Evolutionary conservation across 345 rosid species (phyloP), one percentile per base, ranked within the genome.

Genomic region (Eutrema yunnanense): DNA sequence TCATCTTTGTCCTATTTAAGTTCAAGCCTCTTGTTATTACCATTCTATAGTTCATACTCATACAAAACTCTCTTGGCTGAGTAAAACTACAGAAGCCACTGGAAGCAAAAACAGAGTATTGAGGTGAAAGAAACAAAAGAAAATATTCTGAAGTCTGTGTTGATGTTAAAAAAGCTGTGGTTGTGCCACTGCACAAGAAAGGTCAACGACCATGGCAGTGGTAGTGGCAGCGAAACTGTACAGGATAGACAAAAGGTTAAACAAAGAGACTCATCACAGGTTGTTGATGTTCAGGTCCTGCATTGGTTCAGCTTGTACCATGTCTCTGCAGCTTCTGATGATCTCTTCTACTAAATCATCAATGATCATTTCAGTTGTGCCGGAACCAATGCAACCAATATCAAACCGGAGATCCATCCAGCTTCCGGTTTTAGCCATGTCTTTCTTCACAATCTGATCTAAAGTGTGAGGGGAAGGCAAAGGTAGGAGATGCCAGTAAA

Each of bases 351-450:
- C 66, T 77, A 94, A 66, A 50, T 86, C 96, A 55, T 84, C 81
- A 6, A 94, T 82, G 65, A 94, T 88, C 67, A 71, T 75, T 69
- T 89, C 89, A 63, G 85, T 78, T 47, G 86, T 79, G 44, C 83
- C 79, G 44, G 79, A 7, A 36, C 83, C 79, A 54, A 89, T 75
- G 33, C 77, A 69, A 72, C 85, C 89, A 1, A 77, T 50, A 14
- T 88, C 92, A 44, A 47, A 73, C 32, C 79, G 80, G 53, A 86
- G 87, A 81, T 88, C 88, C 96, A 91, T 88, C 98, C 97, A 94
- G 14, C 82, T 74, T 70, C 88, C 86, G 19, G 70, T 64, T 73
- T 76, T 87, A 5, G 86, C 82, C 94, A 94, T 74, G 83, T 88
- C 98, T 81, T 91, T 94, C 46, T 69, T 72, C 62, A 91, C 88